Percentiles rank a stretch among this genome's conserved stretches.
Evolutionary conservation across 2,329 filamentous ascomycete genomes (phyloP).

Genomic region (Cladophialophora carrionii): DNA sequence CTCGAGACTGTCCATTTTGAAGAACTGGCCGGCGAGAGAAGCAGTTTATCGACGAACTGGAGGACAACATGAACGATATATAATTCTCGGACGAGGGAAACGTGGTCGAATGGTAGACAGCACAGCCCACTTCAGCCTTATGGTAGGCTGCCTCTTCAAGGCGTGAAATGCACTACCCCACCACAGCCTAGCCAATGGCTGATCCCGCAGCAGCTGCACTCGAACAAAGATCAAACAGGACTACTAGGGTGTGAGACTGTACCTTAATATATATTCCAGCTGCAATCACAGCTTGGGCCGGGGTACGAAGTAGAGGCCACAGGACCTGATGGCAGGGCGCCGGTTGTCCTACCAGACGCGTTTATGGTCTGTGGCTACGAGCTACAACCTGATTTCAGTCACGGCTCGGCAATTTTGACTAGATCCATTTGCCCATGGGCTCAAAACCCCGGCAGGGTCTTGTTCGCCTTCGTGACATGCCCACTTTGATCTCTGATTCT

Average conservation of each 20-base stretch:
- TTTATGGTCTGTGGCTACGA: too few relatives aligned
- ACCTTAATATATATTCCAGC: too few relatives aligned
- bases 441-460: too few relatives aligned
- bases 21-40: neutral
- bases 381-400: too few relatives aligned
- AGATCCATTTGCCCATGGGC: too few relatives aligned
- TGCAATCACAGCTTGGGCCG: too few relatives aligned
- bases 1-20: constrained; percentile 7
- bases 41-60: neutral
- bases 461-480: too few relatives aligned
- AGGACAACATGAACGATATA: neutral
- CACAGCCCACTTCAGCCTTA: neutral
- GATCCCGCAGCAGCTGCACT: neutral
- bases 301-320: too few relatives aligned
- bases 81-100: neutral
- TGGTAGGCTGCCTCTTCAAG: neutral
- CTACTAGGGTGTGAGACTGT: neutral
- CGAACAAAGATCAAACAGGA: neutral
- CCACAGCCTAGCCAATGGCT: neutral
- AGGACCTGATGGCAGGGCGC: too few relatives aligned
- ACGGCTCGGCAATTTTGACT: too few relatives aligned
- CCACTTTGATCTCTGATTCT: too few relatives aligned
- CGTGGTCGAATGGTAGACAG: neutral
- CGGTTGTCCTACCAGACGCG: too few relatives aligned
- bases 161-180: neutral